Base-by-base conservation (phyloP, 2,329 filamentous ascomycete species). In the Xylariomycetidae sp. region DNA sequence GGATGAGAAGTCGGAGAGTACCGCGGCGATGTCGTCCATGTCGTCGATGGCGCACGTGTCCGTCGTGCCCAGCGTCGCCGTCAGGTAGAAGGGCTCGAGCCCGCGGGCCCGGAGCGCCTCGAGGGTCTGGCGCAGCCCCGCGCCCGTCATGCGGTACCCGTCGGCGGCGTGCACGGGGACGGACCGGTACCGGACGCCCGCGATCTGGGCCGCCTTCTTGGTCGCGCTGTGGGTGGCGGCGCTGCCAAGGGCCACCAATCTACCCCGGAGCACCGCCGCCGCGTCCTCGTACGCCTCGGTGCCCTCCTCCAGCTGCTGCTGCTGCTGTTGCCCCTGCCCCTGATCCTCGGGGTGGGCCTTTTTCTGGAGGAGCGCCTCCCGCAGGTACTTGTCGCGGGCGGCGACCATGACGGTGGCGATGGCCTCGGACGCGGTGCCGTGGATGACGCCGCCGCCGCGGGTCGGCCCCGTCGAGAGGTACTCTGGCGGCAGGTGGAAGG, bases 1-100 rank as follows among this genome's bases (percentile, higher is more conserved):
- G 8, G 46, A 44, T 10, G 52, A 50, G 25, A 54, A 48, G 31
- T 56, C 54, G n/a, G 52, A 54, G 16, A 78, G 58, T 5, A 62
- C 60, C 32, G 59, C 55, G 16, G 73, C 77, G 50, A 94, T 82
- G 42, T 78, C 79, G 2, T 63, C 70, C 49, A 95, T 85, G 52
- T 88, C 82, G 61, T 97, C 90, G 16, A 90, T 72, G 5, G 88
- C 87, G 56, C 89, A 96, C 1, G 88, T 89, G 40, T 85, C 82
- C 2, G 90, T 97, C 1, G 87, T 90, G 32, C 90, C 90, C 29
- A 96, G 65, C 1, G 84, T 92, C 13, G 83, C 74, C 0, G 87
- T 94, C 23, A 96, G 66, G 63, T 84, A 96, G 57, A 94, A 96
- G 0, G 90, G 90, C 41, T 87, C 77, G 3, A 94, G 70, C 0